Conservation (phyloP, 106 monocot species). For the Dactylorhiza incarnata region DNA sequence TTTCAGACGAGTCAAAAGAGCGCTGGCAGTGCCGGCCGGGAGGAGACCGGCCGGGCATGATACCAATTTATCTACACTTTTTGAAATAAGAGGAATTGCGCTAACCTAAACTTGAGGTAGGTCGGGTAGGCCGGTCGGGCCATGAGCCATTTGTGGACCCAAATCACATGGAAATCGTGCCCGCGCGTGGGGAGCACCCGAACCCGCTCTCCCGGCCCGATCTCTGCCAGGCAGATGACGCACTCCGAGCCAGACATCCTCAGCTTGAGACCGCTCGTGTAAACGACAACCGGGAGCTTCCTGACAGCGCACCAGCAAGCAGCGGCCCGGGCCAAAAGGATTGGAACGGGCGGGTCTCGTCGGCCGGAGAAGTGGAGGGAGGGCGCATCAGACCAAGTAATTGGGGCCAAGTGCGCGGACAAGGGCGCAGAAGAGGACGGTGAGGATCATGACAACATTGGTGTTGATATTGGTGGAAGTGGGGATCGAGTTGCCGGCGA, state of each 20-base stretch:
- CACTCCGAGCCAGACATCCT: conserved; percentile 14
- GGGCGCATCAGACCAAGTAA: background rate
- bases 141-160: conserved; percentile 32
- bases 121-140: conserved; percentile 26
- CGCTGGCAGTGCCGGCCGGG: conserved; percentile 5
- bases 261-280: background rate
- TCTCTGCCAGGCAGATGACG: conserved; percentile 38
- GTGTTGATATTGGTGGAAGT: background rate
- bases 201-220: conserved; percentile 30
- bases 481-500: background rate
- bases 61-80: no score
- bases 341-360: background rate
- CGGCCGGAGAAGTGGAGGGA: conserved; percentile 8
- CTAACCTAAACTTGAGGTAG: conserved; percentile 4
- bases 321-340: background rate
- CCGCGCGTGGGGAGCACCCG: conserved; percentile 30
- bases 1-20: conserved; percentile 7
- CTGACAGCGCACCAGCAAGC: background rate
- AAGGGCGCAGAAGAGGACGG: background rate
- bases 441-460: background rate
- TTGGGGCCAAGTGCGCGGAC: background rate
- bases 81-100: no score
- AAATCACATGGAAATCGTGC: conserved; percentile 33
- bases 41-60: no score
- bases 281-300: background rate